Conservation (phyloP, 371 early-diverging fungal genomes). For the Apophysomyces elegans region DNA sequence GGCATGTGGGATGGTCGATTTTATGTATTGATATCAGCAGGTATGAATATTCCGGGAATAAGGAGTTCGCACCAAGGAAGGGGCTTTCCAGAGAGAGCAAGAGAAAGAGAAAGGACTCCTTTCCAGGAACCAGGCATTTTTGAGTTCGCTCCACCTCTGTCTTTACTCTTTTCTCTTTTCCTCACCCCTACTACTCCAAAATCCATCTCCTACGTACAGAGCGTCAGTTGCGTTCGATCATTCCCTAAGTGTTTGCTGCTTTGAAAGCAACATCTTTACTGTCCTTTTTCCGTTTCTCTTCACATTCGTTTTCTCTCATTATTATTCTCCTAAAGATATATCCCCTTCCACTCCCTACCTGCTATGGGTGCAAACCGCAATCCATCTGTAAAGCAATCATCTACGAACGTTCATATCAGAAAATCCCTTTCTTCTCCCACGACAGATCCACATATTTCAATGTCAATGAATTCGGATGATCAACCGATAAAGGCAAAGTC, state of each 20-base stretch:
- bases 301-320: conserved; percentile 1
- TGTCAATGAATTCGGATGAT: conserved; percentile 8
- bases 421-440: conserved; percentile 12
- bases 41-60: conserved; percentile 7
- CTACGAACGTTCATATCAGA: conserved; percentile 8
- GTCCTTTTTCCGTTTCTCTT: conserved; percentile 4
- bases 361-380: conserved; percentile 5
- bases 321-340: conserved; percentile 1
- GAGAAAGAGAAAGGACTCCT: neutral
- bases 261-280: conserved; percentile 11
- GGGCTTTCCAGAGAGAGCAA: neutral
- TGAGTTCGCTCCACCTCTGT: neutral
- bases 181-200: neutral
- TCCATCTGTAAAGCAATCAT: conserved; percentile 10
- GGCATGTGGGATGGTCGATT: neutral
- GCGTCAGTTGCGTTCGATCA: neutral
- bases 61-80: conserved; percentile 6
- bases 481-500: conserved; percentile 1
- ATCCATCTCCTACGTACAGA: conserved; percentile 7
- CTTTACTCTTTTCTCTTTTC: neutral
- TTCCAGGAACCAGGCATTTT: conserved; percentile 6
- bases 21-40: conserved; percentile 4
- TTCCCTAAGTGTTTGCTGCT: neutral
- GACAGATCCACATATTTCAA: neutral
- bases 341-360: conserved; percentile 12